Base-by-base conservation (phyloP, 345 rosid species). In the Citrus hindsii region DNA sequence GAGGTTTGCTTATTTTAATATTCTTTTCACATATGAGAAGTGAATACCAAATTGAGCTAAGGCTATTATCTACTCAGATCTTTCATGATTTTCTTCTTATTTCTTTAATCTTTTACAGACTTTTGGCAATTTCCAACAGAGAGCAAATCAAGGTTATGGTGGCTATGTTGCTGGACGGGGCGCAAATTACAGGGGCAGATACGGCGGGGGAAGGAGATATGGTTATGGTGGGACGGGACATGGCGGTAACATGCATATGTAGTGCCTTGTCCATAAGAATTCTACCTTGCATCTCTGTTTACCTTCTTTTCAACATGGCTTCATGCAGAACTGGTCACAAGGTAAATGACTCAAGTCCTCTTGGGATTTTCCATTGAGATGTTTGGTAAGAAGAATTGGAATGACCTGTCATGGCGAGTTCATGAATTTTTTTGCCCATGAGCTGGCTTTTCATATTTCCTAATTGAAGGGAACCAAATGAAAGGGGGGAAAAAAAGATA, bases 161-260 rank as follows among this genome's bases (percentile, higher is more conserved):
- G 58, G 85, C 37, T 76, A 82, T 76, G 71, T 80, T 55, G n/a
- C 77, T 64, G 81, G 76, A 69, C 69, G 66, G 33, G 83, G 80
- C 22, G 30, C 46, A 30, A 76, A 66, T 28, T 84, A 80, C 68
- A 33, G 69, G 37, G 76, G 71, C 38, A 22, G 64, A 38, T 77
- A 80, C 51, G 51, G 74, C 70, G 32, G 73, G 74, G 83, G 82
- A 74, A 82, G 81, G 38, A 83, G 83, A 70, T 82, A 76, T 78
- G 85, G 80, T 63, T 78, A 80, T 48, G 79, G 81, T 80, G 82
- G 81, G 35, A 80, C 84, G 79, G 85, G 85, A 30, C 74, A 8
- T 69, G 76, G 80, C 38, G 35, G 79, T 32, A 35, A 81, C 67
- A 68, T 67, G 75, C 58, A 59, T 69, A 53, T n/a, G 59, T 85